Evolutionary conservation across 2,329 filamentous ascomycete species (phyloP).

Genomic region (Chaetomiaceae sp.): DNA sequence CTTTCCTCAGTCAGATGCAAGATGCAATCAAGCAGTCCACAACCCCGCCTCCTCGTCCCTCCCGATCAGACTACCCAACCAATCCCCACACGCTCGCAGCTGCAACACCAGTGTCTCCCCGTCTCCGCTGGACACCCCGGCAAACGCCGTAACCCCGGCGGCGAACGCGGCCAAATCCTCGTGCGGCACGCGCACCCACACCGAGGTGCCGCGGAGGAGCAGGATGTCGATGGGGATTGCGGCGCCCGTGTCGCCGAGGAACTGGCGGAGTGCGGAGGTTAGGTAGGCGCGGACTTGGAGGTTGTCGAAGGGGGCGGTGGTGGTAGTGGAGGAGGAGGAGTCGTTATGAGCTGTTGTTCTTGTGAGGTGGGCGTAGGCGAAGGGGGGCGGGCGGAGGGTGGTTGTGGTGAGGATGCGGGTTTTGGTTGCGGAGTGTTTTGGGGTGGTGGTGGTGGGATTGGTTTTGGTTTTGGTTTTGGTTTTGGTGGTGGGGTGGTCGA

Average conservation of each 20-base stretch:
- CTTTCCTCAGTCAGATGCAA: not conserved
- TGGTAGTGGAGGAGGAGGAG: slow-evolving; percentile 12
- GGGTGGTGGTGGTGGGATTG: not conserved
- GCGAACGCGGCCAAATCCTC: slow-evolving; percentile 57
- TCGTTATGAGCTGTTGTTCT: slow-evolving; percentile 18
- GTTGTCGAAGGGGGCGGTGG: slow-evolving; percentile 46
- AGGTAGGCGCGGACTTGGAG: slow-evolving; percentile 61
- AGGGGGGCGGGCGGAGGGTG: slow-evolving; percentile 49
- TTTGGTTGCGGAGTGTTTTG: slow-evolving; percentile 28
- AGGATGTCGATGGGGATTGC: slow-evolving; percentile 69
- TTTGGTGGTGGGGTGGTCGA: slow-evolving; percentile 8
- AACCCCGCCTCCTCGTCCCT: slow-evolving; percentile 44
- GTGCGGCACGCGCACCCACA: slow-evolving; percentile 61
- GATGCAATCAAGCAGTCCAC: slow-evolving; percentile 39
- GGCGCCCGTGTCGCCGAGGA: slow-evolving; percentile 64
- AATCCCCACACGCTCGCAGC: slow-evolving; percentile 57
- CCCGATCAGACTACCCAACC: slow-evolving; percentile 58
- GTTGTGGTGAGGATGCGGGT: slow-evolving; percentile 47
- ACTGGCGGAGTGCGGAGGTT: slow-evolving; percentile 59
- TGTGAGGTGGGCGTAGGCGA: slow-evolving; percentile 54
- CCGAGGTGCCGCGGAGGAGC: slow-evolving; percentile 44
- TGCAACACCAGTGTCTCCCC: slow-evolving; percentile 47
- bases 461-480: not conserved
- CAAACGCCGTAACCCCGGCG: slow-evolving; percentile 64
- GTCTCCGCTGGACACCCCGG: slow-evolving; percentile 12